phyloP scores from a whole-genome alignment of 805 yeast genomes.

The Kodamaea laetipori region DNA sequence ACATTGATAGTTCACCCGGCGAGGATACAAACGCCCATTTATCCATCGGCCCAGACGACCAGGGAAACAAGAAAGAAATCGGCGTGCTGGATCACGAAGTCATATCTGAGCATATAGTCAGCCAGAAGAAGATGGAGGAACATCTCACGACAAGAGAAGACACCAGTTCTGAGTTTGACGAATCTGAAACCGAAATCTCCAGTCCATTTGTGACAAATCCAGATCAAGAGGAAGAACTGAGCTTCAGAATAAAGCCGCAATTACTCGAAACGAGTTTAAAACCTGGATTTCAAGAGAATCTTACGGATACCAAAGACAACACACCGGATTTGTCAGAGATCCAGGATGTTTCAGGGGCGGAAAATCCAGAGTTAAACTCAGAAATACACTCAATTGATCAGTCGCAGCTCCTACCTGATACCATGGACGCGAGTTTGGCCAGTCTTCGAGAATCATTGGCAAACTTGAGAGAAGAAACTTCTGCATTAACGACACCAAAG shows the following conservation, averaged over 20 bases:
- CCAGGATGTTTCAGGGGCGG: not conserved
- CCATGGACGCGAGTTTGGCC: slow-evolving; percentile 19
- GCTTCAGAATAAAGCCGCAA: slow-evolving; percentile 2
- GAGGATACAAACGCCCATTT: too few relatives aligned
- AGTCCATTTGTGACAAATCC: slow-evolving; percentile 18
- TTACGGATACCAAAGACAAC: too few relatives aligned
- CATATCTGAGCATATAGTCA: not conserved
- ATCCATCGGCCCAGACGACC: not conserved
- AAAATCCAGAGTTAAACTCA: not conserved
- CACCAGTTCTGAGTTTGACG: slow-evolving; percentile 8
- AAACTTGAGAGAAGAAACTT: slow-evolving; percentile 7
- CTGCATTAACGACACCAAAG: not conserved
- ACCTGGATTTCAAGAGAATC: slow-evolving; percentile 2
- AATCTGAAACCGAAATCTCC: slow-evolving; percentile 7
- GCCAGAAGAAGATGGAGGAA: slow-evolving; percentile 1
- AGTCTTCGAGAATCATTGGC: slow-evolving; percentile 17
- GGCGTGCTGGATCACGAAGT: slow-evolving; percentile 4
- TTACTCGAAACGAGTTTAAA: slow-evolving; percentile 4
- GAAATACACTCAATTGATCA: not conserved
- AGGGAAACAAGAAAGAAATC: not conserved
- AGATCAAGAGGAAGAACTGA: slow-evolving; percentile 4
- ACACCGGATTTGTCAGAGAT: slow-evolving; percentile 1
- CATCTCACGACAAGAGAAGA: not conserved
- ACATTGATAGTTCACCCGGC: slow-evolving; percentile 1
- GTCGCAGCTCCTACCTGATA: not conserved